Base-by-base conservation (phyloP, 1,284 basidiomycete species). In the Somion occarium region DNA sequence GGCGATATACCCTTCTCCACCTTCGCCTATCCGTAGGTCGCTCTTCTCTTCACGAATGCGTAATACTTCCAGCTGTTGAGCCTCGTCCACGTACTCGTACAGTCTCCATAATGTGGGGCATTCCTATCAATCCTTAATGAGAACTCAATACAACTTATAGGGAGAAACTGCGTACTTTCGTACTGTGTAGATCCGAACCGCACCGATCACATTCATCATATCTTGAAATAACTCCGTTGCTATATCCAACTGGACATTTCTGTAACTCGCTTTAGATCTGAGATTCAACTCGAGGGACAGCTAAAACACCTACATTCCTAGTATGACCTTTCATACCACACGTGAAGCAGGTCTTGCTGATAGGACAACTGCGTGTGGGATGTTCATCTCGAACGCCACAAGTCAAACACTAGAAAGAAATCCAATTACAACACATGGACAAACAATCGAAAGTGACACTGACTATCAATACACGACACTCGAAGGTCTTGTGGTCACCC, bases 271-370 rank as follows among this genome's bases (percentile, higher is more conserved):
- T 34, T 42, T 20, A 22, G 41, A 15, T 34, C 30, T 7, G 30
- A 34, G 38, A 2, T 19, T 5, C n/a, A 20, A 34, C n/a, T 11
- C 9, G n/a, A 38, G 44, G 3, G 34, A n/a, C 27, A 18, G 38
- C 23, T 43, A 19, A 13, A 43, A n/a, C 30, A 64, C 78, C 52
- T 56, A 88, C 88, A 56, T 72, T 76, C 55, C 80, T 87, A 46
- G 92, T 79, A 63, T 97, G 93, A 0, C 93, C 93, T 61, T 88
- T 85, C 78, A 87, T 85, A 24, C 91, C 91, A 61, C 93, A 97
- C 2, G 76, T 80, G 65, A 85, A 95, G 63, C 93, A 96, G 3
- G 82, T 84, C 61, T 93, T 85, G 63, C 83, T 85, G 53, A 91
- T 85, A 1, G 93, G 91, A 68, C 93, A 97, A 50, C 84, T 82